Base-by-base conservation (phyloP, 2,329 filamentous ascomycete genomes). In the Xylaria arbuscula region DNA sequence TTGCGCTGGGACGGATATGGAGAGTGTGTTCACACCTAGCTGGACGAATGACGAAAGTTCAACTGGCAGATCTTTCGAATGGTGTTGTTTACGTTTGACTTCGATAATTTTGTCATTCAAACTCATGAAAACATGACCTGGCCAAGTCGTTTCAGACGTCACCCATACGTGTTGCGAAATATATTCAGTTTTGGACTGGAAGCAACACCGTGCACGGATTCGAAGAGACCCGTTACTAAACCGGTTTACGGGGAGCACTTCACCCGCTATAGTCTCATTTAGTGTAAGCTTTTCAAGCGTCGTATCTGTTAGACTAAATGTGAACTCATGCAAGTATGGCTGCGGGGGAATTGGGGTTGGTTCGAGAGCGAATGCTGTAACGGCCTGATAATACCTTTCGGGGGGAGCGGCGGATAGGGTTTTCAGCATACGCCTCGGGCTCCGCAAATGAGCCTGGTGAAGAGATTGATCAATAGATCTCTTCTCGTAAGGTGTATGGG, bases 31-130 rank as follows among this genome's bases (percentile, higher is more conserved):
- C 6, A 77, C 75, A 0, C 92, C 93, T 17, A 80, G 72, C 9
- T 75, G 77, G 5, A 97, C 72, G 22, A 80, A 67, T 10, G 87
- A 78, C 0, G 93, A 94, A 28, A 97, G 81, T 72, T 97, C 93
- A 6, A 92, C 82, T 0, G 94, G 90, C 9, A 93, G 79, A 73
- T 97, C 92, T 72, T 90, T 92, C 11, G 90, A 90, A 75, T 94
- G 87, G 69, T 96, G 90, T 0, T 88, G 78, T 73, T 92, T 93
- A 34, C 91, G 87, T 48, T 91, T 87, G 10, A 88, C 78, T 28
- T 83, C 81, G 17, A 93, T 77, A 11, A 88, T 82, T 0, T 80
- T 76, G 0, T 79, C 83, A 73, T 97, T 97, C 68, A 97, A 78
- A 17, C 86, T 83, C 68, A 95, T 84, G 69, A 90, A 93, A 0